Percentiles rank a stretch among this genome's conserved stretches.
Evolutionary conservation across 192 early-diverging fungal species (phyloP).

Genomic region (Backusella psychrophila): DNA sequence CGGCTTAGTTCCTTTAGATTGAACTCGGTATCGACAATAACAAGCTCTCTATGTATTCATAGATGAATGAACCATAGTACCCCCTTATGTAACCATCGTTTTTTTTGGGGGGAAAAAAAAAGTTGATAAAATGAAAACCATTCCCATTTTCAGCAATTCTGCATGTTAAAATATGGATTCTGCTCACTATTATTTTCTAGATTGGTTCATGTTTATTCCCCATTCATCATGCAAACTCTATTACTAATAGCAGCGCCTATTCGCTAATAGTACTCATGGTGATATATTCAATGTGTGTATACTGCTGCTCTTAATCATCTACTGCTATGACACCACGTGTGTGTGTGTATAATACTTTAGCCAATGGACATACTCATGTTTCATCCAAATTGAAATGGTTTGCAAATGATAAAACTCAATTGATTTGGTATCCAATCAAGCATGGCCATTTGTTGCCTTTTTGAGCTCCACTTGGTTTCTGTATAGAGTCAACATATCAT

Average conservation of each 20-base stretch:
- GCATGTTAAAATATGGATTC: background rate
- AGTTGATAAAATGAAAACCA: background rate
- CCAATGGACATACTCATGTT: background rate
- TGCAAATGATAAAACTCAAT: constrained; percentile 1
- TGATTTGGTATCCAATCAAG: background rate
- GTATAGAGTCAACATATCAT: background rate
- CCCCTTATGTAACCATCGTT: background rate
- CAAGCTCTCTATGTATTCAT: no score
- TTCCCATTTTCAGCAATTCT: background rate
- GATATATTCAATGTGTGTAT: no score
- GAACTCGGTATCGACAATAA: no score
- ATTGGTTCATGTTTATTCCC: background rate
- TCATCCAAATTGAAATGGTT: constrained; percentile 6
- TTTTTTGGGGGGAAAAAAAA: background rate
- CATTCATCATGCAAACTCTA: background rate
- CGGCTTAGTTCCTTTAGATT: no score
- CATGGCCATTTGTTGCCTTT: background rate
- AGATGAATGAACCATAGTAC: no score
- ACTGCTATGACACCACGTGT: background rate
- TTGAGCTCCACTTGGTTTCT: background rate
- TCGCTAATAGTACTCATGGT: no score
- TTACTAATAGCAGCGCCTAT: background rate
- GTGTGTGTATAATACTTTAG: background rate
- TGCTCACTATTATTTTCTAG: background rate
- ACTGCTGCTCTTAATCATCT: background rate